Conservation (phyloP, 2,329 filamentous ascomycete species). For the Penicillium frequentans region DNA sequence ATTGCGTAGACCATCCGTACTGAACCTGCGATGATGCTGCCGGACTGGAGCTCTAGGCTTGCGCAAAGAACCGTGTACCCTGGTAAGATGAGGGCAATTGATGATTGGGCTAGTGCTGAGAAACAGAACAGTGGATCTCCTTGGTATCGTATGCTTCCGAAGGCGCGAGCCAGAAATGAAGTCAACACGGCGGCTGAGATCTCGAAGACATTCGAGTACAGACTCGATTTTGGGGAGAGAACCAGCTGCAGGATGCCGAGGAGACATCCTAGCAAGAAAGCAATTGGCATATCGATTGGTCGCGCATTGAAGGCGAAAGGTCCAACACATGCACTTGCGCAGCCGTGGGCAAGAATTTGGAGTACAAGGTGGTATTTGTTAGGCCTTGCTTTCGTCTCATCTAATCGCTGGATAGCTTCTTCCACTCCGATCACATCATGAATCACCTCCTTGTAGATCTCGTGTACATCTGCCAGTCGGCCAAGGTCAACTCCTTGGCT, state of each 20-base stretch:
- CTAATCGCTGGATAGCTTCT: conserved; percentile 45
- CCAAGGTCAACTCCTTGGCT: conserved; percentile 46
- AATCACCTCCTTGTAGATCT: conserved; percentile 50
- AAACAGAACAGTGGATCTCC: conserved; percentile 62
- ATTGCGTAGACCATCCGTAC: conserved; percentile 74
- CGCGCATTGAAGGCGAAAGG: conserved; percentile 78
- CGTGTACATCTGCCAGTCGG: conserved; percentile 45
- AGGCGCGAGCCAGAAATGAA: conserved; percentile 67
- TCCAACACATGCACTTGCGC: conserved; percentile 73
- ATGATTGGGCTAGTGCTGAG: conserved; percentile 69
- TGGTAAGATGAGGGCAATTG: conserved; percentile 72
- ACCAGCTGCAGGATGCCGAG: conserved; percentile 74
- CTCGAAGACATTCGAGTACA: conserved; percentile 65
- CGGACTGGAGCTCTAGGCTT: conserved; percentile 67
- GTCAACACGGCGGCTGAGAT: conserved; percentile 64
- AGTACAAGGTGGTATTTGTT: conserved; percentile 56
- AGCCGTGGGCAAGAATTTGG: conserved; percentile 67
- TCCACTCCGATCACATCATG: conserved; percentile 49
- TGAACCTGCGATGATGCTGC: conserved; percentile 67
- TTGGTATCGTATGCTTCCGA: conserved; percentile 60
- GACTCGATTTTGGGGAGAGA: conserved; percentile 69
- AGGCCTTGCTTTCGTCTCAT: conserved; percentile 57
- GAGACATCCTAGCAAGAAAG: conserved; percentile 72
- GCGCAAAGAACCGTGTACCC: conserved; percentile 64
- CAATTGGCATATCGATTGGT: conserved; percentile 74